Conservation (phyloP, 106 monocot genomes). For the Narthecium ossifragum region DNA sequence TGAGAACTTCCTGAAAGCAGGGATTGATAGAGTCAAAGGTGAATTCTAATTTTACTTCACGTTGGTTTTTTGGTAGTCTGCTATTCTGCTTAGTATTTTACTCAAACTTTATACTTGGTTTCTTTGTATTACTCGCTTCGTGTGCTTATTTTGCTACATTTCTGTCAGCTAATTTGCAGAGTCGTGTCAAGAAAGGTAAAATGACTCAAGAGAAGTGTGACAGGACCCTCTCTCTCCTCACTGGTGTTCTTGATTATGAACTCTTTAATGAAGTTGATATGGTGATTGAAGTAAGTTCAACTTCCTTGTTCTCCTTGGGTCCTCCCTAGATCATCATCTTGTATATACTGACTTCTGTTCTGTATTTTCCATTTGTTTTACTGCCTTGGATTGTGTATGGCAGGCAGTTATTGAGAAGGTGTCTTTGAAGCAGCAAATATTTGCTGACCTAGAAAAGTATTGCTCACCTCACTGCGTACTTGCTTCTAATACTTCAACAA, state of each 20-base stretch:
- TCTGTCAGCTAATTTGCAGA: slow-evolving; percentile 76
- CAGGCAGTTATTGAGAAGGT: slow-evolving; percentile 96
- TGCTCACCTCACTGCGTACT: slow-evolving; percentile 84
- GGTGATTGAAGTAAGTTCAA: slow-evolving; percentile 73
- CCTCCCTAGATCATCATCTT: not conserved
- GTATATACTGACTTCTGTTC: not conserved
- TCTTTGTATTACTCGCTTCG: not conserved
- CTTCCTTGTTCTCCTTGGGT: not conserved
- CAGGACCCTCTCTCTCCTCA: slow-evolving; percentile 62
- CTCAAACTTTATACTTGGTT: not conserved
- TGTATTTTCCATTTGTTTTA: slow-evolving; percentile 1
- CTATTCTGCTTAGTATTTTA: not conserved
- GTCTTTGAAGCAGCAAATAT: slow-evolving; percentile 91
- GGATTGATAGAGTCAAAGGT: slow-evolving; percentile 84
- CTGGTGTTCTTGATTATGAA: slow-evolving; percentile 79
- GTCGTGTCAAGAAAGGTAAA: slow-evolving; percentile 83
- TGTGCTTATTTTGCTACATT: not conserved
- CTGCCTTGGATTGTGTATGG: slow-evolving; percentile 4
- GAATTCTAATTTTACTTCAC: not conserved
- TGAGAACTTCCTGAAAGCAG: slow-evolving; percentile 71
- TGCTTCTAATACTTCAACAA: slow-evolving; percentile 91
- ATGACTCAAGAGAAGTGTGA: slow-evolving; percentile 80
- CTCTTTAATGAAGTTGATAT: slow-evolving; percentile 73
- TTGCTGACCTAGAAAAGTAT: slow-evolving; percentile 80
- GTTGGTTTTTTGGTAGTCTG: not conserved